Percentiles rank a stretch among this genome's conserved stretches.
phyloP scores from a whole-genome alignment of 164 flowering plant species.

The Echeveria elegans region DNA sequence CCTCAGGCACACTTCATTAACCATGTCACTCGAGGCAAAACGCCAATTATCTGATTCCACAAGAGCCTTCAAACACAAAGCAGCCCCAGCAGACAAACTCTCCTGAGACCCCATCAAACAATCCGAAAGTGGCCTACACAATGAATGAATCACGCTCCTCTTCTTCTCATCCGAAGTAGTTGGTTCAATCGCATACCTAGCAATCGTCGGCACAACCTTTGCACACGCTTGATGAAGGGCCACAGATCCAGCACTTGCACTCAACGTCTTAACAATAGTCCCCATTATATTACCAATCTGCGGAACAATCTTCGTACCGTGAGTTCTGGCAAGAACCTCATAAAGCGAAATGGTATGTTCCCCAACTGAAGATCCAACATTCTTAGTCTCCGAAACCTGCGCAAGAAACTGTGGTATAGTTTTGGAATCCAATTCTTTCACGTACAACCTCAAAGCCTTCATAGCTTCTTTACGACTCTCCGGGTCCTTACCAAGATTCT shows the following conservation, averaged over 20 bases:
- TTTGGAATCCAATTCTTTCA: conserved; percentile 73
- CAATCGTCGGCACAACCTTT: conserved; percentile 85
- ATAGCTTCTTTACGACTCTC: conserved; percentile 87
- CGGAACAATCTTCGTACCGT: conserved; percentile 73
- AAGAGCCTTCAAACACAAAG: conserved; percentile 83
- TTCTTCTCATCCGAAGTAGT: conserved; percentile 66
- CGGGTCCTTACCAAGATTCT: conserved; percentile 83
- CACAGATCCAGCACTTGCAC: conserved; percentile 75
- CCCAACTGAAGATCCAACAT: conserved; percentile 40
- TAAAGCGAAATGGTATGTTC: conserved; percentile 80
- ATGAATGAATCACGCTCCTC: conserved; percentile 50
- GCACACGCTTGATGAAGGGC: conserved; percentile 92
- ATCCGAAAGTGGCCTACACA: conserved; percentile 78
- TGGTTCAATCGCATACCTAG: conserved; percentile 76
- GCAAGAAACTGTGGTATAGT: conserved; percentile 76
- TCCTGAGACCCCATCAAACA: conserved; percentile 64
- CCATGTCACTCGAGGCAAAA: conserved; percentile 75
- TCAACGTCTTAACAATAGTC: conserved; percentile 60
- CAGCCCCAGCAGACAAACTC: conserved; percentile 76
- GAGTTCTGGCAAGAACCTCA: conserved; percentile 82
- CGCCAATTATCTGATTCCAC: conserved; percentile 93
- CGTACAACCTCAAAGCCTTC: conserved; percentile 74
- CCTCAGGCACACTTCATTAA: conserved; percentile 76
- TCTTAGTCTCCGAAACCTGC: conserved; percentile 75
- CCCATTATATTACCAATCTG: conserved; percentile 76